phyloP scores from a whole-genome alignment of 768 basidiomycete genomes.

The Termitomyces sp. region DNA sequence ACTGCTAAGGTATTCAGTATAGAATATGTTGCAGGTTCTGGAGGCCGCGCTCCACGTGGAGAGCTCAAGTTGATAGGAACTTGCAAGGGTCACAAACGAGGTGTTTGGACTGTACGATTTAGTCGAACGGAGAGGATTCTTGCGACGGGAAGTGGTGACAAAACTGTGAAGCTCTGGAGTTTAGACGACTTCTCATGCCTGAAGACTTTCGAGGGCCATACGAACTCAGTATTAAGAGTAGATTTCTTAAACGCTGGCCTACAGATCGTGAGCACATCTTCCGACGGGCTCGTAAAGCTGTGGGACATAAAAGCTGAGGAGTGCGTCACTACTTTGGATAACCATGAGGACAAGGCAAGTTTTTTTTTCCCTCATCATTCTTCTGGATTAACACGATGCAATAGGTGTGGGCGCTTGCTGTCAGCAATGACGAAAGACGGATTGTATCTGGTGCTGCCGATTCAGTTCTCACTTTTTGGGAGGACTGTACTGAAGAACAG shows the following conservation, averaged over 20 bases:
- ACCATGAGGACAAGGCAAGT: conserved; percentile 93
- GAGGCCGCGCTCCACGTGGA: conserved; percentile 47
- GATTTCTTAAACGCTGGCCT: conserved; percentile 81
- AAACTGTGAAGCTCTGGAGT: conserved; percentile 92
- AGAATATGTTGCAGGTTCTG: conserved; percentile 40
- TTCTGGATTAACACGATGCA: not conserved
- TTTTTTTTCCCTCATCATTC: not conserved
- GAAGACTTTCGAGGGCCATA: conserved; percentile 97
- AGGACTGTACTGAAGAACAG: conserved; percentile 86
- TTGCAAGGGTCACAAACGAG: conserved; percentile 94
- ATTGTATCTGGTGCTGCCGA: conserved; percentile 96
- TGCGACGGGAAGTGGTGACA: conserved; percentile 94
- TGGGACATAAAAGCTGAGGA: conserved; percentile 92
- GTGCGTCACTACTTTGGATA: conserved; percentile 86
- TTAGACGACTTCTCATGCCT: conserved; percentile 91
- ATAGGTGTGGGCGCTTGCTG: conserved; percentile 96
- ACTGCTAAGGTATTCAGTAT: conserved; percentile 89
- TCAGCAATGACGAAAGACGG: conserved; percentile 74
- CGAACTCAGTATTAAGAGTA: conserved; percentile 91
- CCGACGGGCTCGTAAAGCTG: conserved; percentile 93
- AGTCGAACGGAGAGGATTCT: conserved; percentile 76
- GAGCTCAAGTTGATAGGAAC: conserved; percentile 75
- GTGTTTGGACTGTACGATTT: conserved; percentile 93
- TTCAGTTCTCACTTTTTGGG: conserved; percentile 94
- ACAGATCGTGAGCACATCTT: conserved; percentile 87